Evolutionary conservation across 805 yeast species (phyloP), one percentile per base, ranked within the genome.

Genomic region (Scheffersomyces ergatensis): DNA sequence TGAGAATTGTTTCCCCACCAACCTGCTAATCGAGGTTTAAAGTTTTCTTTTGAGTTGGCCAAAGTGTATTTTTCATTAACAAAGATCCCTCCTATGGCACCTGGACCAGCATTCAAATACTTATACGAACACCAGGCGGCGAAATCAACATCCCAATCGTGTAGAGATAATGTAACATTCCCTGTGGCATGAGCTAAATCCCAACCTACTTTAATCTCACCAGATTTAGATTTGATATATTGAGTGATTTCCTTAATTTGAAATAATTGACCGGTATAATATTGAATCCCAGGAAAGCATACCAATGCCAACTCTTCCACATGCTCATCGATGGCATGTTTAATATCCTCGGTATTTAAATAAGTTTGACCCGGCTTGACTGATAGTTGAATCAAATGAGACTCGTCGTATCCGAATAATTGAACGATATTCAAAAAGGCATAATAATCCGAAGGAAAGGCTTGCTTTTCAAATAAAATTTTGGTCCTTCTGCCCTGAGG

Each of bases 51-150:
- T 12, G 67, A 47, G 35, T 63, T 58, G 35, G 55, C 40, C 31
- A 54, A 48, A 15, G 74, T 65, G 46, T 59, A 65, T 45, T 62
- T 72, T 47, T 80, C 83, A 57, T 90, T 82, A 29, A 90, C 83
- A 53, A 79, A 90, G 17, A 88, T 73, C 1, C 97, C 96, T 5
- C 89, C 96, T 48, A 89, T 86, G 4, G 82, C 92, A 34, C 98
- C 98, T 0, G 98, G 97, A 0, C 98, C 98, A 3, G 95, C 62
- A 58, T 92, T 92, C 47, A 90, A 64, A 58, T 90, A 90, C 60
- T 90, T 90, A 70, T 90, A 90, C 4, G 95, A 82, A 60, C 98
- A 90, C 89, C 96, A 90, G 15, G 80, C 88, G 1, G 97, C 98
- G 67, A 90, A 89, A 62, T 90, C 98, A 4, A 87, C 93, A 42